Evolutionary conservation across 441 rosid species (phyloP), one percentile per base, ranked within the genome.

Genomic region (Jatropha podagrica): DNA sequence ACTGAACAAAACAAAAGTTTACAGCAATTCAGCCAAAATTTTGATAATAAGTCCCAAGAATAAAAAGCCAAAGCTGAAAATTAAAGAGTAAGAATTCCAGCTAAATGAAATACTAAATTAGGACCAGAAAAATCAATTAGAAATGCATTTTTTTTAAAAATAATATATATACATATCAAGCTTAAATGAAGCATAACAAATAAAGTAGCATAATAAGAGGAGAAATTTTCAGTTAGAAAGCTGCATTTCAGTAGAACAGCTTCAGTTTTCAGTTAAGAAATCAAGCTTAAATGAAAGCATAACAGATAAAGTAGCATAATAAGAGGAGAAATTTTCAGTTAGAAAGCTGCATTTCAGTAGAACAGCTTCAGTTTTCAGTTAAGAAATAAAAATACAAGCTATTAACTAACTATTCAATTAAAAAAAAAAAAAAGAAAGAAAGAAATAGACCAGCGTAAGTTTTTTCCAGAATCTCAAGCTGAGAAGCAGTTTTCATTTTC

Each of bases 401-500:
- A 54, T 17, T 4, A 54, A 54, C 58, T 15, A 54, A 17, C 4
- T 6, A 54, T 15, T 15, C 58, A 54, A 54, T 4, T 54, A 18
- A 17, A 5, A 54, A 20, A 3, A 74, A 60, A 48, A 75, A 49
- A 17, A 38, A 59, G 58, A 42, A 15, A 23, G 32, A 60, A 12
- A 40, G 2, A 71, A 23, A 76, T 85, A 48, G 68, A 95, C 98
- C 81, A 61, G 98, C 83, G 84, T 89, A 95, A 59, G 94, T 90
- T 78, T 86, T 90, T 88, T 95, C 99, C 0, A 95, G 84, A 54
- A 86, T 83, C 72, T 91, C 89, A 40, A 95, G 96, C 83, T 95
- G 98, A 76, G 83, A 90, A 27, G 98, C 95, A 77, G 98, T 93
- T 78, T 95, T 93, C 99, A 95, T 95, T 90, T 93, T 93, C 26